Conservation (phyloP, 2,329 filamentous ascomycete genomes). For the Aureobasidium pullulans region DNA sequence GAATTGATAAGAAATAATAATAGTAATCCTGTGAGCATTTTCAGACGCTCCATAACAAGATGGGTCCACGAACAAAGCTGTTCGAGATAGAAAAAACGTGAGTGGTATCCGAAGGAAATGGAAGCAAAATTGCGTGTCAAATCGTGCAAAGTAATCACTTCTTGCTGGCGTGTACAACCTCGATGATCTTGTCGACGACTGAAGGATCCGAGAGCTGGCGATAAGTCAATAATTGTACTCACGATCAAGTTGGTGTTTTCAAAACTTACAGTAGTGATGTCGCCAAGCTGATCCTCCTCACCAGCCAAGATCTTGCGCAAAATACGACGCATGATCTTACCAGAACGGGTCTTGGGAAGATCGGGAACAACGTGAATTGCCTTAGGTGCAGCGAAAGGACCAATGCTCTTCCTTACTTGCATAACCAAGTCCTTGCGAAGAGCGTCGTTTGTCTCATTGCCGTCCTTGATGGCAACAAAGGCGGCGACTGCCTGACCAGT, state of each 20-base stretch:
- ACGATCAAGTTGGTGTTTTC: background rate
- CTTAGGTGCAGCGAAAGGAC: conserved; percentile 94
- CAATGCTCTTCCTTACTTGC: conserved; percentile 95
- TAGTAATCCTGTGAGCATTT: background rate
- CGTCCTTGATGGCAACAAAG: conserved; percentile 88
- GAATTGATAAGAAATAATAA: background rate
- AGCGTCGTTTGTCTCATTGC: conserved; percentile 65
- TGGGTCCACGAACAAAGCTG: background rate
- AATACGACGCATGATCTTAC: conserved; percentile 98
- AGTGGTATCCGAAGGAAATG: conserved; percentile 11
- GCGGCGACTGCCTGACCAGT: conserved; percentile 97
- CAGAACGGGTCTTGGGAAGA: conserved; percentile 91
- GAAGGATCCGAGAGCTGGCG: conserved; percentile 75
- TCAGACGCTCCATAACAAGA: background rate
- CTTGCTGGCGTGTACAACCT: conserved; percentile 60
- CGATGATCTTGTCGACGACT: conserved; percentile 85
- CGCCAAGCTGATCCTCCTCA: conserved; percentile 93
- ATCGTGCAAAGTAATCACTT: conserved; percentile 14
- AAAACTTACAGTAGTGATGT: conserved; percentile 73
- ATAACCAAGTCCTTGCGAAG: conserved; percentile 88
- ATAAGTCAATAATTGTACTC: conserved; percentile 6
- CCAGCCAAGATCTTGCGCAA: conserved; percentile 94
- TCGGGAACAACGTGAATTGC: conserved; percentile 85
- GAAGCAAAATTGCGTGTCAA: background rate
- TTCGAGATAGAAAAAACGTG: background rate